Conservation (phyloP, 2,329 filamentous ascomycete genomes). For the Xylariales sp. region DNA sequence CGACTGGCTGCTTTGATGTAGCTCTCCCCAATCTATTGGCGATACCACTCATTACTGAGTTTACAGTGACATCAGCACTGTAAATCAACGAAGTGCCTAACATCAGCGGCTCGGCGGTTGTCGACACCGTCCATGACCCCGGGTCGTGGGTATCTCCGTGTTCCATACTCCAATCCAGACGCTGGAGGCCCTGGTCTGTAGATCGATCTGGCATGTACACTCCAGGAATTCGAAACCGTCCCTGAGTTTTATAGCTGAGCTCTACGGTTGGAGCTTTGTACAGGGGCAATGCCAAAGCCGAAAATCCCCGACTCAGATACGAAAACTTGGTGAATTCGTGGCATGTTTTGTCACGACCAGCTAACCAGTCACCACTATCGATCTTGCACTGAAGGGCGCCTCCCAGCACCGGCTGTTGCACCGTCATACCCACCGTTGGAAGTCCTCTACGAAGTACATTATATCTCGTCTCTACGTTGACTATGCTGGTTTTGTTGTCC, state of each 20-base stretch:
- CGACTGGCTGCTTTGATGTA: neutral
- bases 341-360: constrained; percentile 22
- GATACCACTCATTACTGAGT: neutral
- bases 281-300: constrained; percentile 21
- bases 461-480: constrained; percentile 30
- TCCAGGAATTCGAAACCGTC: neutral
- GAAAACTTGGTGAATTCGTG: constrained; percentile 28
- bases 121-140: constrained; percentile 36
- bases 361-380: constrained; percentile 38
- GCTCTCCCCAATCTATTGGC: neutral
- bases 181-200: constrained; percentile 27
- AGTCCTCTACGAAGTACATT: constrained; percentile 10
- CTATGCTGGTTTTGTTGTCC: constrained; percentile 23
- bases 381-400: constrained; percentile 33
- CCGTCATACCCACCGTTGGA: constrained; percentile 26
- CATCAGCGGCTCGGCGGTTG: constrained; percentile 15
- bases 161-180: constrained; percentile 30
- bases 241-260: constrained; percentile 33
- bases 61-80: constrained; percentile 5
- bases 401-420: constrained; percentile 26
- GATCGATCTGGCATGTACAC: constrained; percentile 2
- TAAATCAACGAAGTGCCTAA: constrained; percentile 18
- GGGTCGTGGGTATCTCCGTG: constrained; percentile 6
- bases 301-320: constrained; percentile 21
- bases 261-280: constrained; percentile 33